Percentiles rank a stretch among this genome's conserved stretches.
Conservation (phyloP, 2,329 filamentous ascomycete genomes). For the Penicillium sclerotigenum region DNA sequence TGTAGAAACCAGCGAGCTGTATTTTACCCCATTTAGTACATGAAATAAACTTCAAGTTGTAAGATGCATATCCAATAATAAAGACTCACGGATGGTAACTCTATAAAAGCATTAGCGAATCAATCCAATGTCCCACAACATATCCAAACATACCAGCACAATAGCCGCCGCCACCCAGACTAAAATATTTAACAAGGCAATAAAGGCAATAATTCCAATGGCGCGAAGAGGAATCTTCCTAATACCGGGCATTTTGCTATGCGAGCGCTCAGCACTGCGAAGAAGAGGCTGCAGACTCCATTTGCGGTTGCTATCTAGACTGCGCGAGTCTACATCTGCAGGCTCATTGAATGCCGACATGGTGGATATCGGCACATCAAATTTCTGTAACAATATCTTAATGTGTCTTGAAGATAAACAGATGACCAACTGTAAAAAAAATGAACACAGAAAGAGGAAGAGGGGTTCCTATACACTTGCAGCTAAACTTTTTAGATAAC, state of each 20-base stretch:
- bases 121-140: background rate
- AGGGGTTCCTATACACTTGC: slow-evolving; percentile 1
- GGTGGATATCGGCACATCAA: background rate
- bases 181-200: slow-evolving; percentile 54
- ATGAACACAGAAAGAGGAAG: background rate
- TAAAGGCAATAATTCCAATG: slow-evolving; percentile 54
- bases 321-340: slow-evolving; percentile 5
- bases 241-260: slow-evolving; percentile 54
- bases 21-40: background rate
- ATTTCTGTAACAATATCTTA: background rate
- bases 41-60: fast-evolving
- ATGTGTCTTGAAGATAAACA: background rate
- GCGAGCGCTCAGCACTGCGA: slow-evolving; percentile 45
- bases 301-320: slow-evolving; percentile 21
- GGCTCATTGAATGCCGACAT: slow-evolving; percentile 1
- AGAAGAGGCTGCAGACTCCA: slow-evolving; percentile 34
- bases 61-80: background rate
- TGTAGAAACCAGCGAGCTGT: slow-evolving; percentile 67
- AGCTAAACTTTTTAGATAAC: background rate
- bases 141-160: slow-evolving; percentile 48
- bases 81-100: slow-evolving; percentile 38
- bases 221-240: slow-evolving; percentile 56
- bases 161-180: slow-evolving; percentile 59
- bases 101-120: slow-evolving; percentile 22
- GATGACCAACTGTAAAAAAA: background rate